These are phyloP conservation scores for Nepenthes alata DNA, from an alignment of 179 eudicot species.

Conservation along the genomic window DNA sequence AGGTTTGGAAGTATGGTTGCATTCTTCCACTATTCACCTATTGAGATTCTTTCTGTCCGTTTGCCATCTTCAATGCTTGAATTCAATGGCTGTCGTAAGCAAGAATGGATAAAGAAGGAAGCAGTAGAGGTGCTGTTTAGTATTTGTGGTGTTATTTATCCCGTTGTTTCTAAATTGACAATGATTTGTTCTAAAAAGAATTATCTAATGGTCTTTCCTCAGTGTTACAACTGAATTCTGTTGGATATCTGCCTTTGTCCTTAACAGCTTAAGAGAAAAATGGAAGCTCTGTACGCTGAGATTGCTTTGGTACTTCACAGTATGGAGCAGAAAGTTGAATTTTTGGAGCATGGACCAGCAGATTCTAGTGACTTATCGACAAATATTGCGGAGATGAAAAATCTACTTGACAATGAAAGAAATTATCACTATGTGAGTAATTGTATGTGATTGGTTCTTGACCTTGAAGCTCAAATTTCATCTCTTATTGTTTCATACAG, in stretches of 20 bases:
- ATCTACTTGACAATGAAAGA: slow-evolving; percentile 48
- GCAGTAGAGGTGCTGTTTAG: slow-evolving; percentile 44
- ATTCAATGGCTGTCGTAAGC: slow-evolving; percentile 44
- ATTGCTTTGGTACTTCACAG: slow-evolving; percentile 36
- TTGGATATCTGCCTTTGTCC: slow-evolving; percentile 3
- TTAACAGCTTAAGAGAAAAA: slow-evolving; percentile 58
- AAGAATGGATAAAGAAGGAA: slow-evolving; percentile 70
- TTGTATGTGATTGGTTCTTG: not conserved
- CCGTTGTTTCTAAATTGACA: not conserved
- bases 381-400: slow-evolving; percentile 52
- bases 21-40: slow-evolving; percentile 80
- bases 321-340: slow-evolving; percentile 48
- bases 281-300: slow-evolving; percentile 51
- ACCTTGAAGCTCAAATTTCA: not conserved
- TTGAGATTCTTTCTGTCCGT: slow-evolving; percentile 73
- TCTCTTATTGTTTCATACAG: no score
- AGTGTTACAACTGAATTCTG: not conserved
- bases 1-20: slow-evolving; percentile 90
- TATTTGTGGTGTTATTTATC: not conserved
- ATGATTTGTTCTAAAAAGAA: not conserved
- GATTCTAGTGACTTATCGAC: slow-evolving; percentile 38
- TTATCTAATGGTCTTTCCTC: not conserved
- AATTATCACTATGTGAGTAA: slow-evolving; percentile 48
- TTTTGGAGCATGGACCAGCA: slow-evolving; percentile 30
- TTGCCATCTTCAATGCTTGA: slow-evolving; percentile 74